Evolutionary conservation across 371 early-diverging fungal species (phyloP).

Genomic region (Amoeboradix gromovi): DNA sequence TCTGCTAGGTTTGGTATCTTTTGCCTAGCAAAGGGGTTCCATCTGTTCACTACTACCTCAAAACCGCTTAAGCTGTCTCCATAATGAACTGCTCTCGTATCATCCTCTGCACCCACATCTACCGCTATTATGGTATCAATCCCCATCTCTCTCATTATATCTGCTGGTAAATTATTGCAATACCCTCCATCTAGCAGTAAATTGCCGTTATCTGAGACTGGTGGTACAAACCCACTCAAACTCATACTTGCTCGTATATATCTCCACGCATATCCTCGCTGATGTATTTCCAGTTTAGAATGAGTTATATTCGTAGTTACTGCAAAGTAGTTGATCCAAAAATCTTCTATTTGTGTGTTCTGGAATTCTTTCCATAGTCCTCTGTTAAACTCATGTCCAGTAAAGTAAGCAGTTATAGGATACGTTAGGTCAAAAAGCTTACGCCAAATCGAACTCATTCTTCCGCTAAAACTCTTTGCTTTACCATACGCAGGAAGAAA

Average conservation of each 20-base stretch:
- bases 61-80: conserved; percentile 86
- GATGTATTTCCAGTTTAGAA: conserved; percentile 75
- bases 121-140: conserved; percentile 85
- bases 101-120: conserved; percentile 70
- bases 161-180: conserved; percentile 90
- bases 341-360: conserved; percentile 80
- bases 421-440: conserved; percentile 79
- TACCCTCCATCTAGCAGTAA: conserved; percentile 98
- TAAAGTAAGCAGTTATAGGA: conserved; percentile 67
- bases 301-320: conserved; percentile 87
- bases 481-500: conserved; percentile 53
- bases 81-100: conserved; percentile 58
- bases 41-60: conserved; percentile 53
- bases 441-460: conserved; percentile 59
- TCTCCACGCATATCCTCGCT: conserved; percentile 77
- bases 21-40: conserved; percentile 32
- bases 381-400: conserved; percentile 80
- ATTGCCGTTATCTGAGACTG: conserved; percentile 76
- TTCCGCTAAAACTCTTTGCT: conserved; percentile 48
- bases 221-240: conserved; percentile 59
- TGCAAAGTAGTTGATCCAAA: conserved; percentile 91
- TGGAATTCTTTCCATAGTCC: conserved; percentile 73
- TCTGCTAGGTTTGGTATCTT: conserved; percentile 79
- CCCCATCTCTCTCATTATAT: conserved; percentile 62
- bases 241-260: conserved; percentile 96